Conservation (phyloP, 192 early-diverging fungal species). For the Dimargaris verticillata region DNA sequence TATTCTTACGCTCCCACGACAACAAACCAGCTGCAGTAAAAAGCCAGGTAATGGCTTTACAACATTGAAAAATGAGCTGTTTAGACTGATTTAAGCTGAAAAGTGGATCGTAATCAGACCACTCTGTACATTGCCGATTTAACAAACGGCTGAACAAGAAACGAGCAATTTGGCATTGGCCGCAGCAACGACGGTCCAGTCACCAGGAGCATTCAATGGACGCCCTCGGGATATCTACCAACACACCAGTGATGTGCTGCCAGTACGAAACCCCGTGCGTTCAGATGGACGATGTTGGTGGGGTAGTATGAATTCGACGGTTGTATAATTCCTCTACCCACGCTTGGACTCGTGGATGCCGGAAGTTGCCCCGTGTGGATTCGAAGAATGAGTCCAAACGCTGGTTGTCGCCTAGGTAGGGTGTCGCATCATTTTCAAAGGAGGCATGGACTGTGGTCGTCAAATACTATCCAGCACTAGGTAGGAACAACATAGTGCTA, state of each 20-base stretch:
- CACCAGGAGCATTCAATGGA: not conserved
- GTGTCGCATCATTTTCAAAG: too few relatives aligned
- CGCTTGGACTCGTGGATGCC: slow-evolving; percentile 58
- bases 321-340: slow-evolving; percentile 72
- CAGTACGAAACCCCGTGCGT: not conserved
- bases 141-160: not conserved
- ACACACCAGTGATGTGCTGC: not conserved
- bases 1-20: too few relatives aligned
- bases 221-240: not conserved
- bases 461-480: too few relatives aligned
- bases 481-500: too few relatives aligned
- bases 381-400: slow-evolving; percentile 63
- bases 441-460: too few relatives aligned
- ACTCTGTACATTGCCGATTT: too few relatives aligned
- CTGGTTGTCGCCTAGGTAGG: slow-evolving; percentile 39
- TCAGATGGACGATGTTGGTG: not conserved
- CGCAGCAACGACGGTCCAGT: not conserved
- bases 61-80: too few relatives aligned
- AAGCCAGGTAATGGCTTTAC: too few relatives aligned
- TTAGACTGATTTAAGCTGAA: too few relatives aligned
- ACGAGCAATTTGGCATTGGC: not conserved
- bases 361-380: slow-evolving; percentile 63
- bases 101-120: too few relatives aligned
- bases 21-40: too few relatives aligned
- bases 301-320: not conserved